phyloP scores from a whole-genome alignment of 495 filamentous ascomycete species.

The Aspergillus hancockii region DNA sequence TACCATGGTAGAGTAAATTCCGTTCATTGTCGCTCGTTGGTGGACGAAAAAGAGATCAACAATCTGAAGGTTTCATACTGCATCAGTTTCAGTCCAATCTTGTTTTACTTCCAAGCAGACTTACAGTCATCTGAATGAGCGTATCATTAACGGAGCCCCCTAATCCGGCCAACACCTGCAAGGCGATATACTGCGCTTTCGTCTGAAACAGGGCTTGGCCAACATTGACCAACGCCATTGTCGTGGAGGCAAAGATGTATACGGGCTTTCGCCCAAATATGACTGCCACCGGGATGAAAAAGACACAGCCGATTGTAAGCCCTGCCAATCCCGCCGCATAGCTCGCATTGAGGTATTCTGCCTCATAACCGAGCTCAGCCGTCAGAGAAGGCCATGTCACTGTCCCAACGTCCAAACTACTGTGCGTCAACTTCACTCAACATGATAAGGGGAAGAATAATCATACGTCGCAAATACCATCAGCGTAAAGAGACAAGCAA shows the following conservation, averaged over 20 bases:
- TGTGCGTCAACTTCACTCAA: not conserved
- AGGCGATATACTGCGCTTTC: slow-evolving; percentile 5
- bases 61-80: slow-evolving; percentile 11
- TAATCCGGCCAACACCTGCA: slow-evolving; percentile 10
- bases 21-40: slow-evolving; percentile 35
- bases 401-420: slow-evolving; percentile 24
- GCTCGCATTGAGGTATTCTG: slow-evolving; percentile 30
- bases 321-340: slow-evolving; percentile 31
- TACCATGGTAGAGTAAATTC: slow-evolving; percentile 29
- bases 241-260: slow-evolving; percentile 26
- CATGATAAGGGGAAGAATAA: not conserved
- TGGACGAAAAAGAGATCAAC: slow-evolving; percentile 42
- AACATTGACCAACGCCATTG: slow-evolving; percentile 10
- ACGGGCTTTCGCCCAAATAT: slow-evolving; percentile 35
- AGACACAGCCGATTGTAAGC: slow-evolving; percentile 30
- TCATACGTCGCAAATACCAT: slow-evolving; percentile 15
- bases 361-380: slow-evolving; percentile 29
- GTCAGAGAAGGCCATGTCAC: slow-evolving; percentile 34
- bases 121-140: slow-evolving; percentile 37
- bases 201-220: slow-evolving; percentile 10
- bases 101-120: not conserved
- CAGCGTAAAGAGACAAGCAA: slow-evolving; percentile 32
- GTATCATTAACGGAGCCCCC: slow-evolving; percentile 22
- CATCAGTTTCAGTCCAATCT: not conserved
- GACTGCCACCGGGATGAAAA: slow-evolving; percentile 38